A percentile compares a stretch with the other conserved stretches of the same genome.
These are phyloP conservation scores for Periconia sp. DNA, from an alignment of 2,329 filamentous ascomycete genomes.

Conservation along the genomic window DNA sequence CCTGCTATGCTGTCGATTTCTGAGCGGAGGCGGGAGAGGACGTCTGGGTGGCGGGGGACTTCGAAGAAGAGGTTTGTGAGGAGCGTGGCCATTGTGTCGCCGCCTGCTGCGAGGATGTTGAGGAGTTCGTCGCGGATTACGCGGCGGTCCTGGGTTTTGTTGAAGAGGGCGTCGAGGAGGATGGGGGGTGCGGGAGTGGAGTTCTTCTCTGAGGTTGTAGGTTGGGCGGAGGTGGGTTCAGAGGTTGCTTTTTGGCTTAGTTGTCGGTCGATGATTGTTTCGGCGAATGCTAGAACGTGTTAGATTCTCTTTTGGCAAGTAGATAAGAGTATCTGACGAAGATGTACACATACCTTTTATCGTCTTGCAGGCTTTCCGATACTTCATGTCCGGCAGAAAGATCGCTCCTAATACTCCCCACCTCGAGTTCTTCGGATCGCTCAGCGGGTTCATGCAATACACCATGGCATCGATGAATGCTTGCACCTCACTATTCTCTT, in stretches of 20 bases:
- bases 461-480: constrained; percentile 31
- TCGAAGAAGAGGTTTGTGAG: constrained; percentile 43
- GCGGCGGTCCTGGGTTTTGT: constrained; percentile 18
- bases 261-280: constrained; percentile 21
- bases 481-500: constrained; percentile 6
- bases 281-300: constrained; percentile 21
- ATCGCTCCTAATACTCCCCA: constrained; percentile 14
- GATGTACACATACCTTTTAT: constrained; percentile 21
- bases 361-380: constrained; percentile 18
- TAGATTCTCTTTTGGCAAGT: too few species aligned
- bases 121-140: constrained; percentile 36
- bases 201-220: background rate
- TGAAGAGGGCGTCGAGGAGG: constrained; percentile 31
- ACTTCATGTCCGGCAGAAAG: constrained; percentile 24
- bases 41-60: constrained; percentile 42
- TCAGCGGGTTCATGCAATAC: constrained; percentile 24
- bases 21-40: constrained; percentile 37
- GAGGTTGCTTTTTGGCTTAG: constrained; percentile 4
- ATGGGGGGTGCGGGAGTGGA: constrained; percentile 18
- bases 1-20: constrained; percentile 53
- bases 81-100: constrained; percentile 39
- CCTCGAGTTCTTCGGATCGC: constrained; percentile 17
- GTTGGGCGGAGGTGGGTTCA: background rate
- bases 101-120: constrained; percentile 43
- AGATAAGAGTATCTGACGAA: background rate